These are phyloP conservation scores for Coemansia sp. DNA, from an alignment of 192 early-diverging fungal genomes.

Conservation along the genomic window DNA sequence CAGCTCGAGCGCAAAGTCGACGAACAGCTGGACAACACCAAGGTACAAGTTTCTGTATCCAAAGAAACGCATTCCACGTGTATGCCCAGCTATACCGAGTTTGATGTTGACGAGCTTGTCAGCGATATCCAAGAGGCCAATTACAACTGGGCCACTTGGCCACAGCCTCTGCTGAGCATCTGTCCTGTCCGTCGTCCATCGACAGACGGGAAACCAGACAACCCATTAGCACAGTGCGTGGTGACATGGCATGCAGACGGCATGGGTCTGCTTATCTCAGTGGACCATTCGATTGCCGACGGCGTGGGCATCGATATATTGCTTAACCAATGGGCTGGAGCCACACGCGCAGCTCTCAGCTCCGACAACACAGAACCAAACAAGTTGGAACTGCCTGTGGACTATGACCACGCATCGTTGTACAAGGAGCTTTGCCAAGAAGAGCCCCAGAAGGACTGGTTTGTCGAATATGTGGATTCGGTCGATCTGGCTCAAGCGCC, in stretches of 20 bases:
- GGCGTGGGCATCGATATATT: constrained; percentile 31
- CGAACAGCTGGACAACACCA: not conserved
- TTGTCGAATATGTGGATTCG: constrained; percentile 22
- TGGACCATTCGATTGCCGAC: constrained; percentile 42
- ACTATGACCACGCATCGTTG: constrained; percentile 26
- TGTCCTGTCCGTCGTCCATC: constrained; percentile 8
- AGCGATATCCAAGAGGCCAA: constrained; percentile 12
- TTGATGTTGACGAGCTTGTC: constrained; percentile 5
- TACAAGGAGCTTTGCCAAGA: constrained; percentile 7
- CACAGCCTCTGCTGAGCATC: constrained; percentile 21
- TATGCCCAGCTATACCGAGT: constrained; percentile 24
- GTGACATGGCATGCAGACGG: constrained; percentile 41
- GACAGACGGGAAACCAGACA: not conserved
- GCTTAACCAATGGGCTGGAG: constrained; percentile 30
- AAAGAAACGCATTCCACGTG: not conserved
- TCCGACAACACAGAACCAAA: not conserved
- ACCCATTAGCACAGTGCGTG: constrained; percentile 29
- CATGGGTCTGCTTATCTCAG: constrained; percentile 33
- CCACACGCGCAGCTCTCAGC: constrained; percentile 4
- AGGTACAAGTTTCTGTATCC: constrained; percentile 12
- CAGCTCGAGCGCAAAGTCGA: constrained; percentile 2
- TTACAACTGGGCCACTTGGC: constrained; percentile 37
- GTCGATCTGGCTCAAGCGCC: not conserved
- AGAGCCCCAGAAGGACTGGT: constrained; percentile 18
- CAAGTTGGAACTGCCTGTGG: constrained; percentile 8